These are phyloP conservation scores for Xerocomus cyaneibrunnescens DNA, from an alignment of 1,284 basidiomycete genomes.

Conservation along the genomic window DNA sequence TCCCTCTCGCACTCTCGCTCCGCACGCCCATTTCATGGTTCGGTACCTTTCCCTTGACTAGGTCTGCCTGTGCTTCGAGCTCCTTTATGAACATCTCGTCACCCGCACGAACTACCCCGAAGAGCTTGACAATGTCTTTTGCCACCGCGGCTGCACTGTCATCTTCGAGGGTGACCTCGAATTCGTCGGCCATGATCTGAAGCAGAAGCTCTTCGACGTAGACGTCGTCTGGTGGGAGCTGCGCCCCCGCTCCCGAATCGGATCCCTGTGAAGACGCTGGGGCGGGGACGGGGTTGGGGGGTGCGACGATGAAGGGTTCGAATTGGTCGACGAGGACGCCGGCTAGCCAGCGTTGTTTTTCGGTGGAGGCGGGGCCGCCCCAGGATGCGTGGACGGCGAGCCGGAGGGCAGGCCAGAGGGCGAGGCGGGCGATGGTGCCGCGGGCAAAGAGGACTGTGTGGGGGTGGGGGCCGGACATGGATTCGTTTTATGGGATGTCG, in stretches of 20 bases:
- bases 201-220: constrained; percentile 78
- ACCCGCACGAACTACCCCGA: constrained; percentile 47
- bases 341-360: constrained; percentile 80
- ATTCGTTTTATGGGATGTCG: neutral
- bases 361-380: constrained; percentile 71
- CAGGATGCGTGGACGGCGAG: constrained; percentile 80
- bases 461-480: constrained; percentile 36
- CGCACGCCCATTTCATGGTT: constrained; percentile 46
- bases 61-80: constrained; percentile 65
- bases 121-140: constrained; percentile 66
- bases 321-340: constrained; percentile 83
- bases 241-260: neutral
- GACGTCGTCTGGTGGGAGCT: constrained; percentile 58
- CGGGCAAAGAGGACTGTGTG: constrained; percentile 77
- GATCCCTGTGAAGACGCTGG: constrained; percentile 20
- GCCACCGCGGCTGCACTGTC: constrained; percentile 73
- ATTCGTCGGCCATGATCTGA: constrained; percentile 84
- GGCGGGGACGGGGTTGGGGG: neutral
- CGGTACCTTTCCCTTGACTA: constrained; percentile 56
- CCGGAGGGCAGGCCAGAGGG: constrained; percentile 79
- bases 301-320: constrained; percentile 45
- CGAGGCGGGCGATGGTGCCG: constrained; percentile 76
- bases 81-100: constrained; percentile 48
- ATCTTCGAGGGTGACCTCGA: constrained; percentile 80
- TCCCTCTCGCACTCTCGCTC: constrained; percentile 44